Base-by-base conservation (phyloP, 192 early-diverging fungal species). In the Podila epigama region DNA sequence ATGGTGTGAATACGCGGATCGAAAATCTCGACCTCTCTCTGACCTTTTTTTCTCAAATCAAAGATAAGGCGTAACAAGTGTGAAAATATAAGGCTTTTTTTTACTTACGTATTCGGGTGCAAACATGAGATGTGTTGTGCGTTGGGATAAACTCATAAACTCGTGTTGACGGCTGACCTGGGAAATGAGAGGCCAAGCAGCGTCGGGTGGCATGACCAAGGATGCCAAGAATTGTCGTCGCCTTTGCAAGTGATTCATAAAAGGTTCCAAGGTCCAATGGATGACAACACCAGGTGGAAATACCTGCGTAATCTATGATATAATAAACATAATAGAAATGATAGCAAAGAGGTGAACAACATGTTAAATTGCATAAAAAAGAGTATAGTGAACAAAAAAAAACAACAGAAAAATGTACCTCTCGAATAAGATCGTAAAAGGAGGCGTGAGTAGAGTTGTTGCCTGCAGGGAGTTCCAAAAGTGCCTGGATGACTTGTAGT, bases 131-230 rank as follows among this genome's bases (percentile, higher is more conserved):
- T 82, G 82, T 28, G 72, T 83, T 22, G 79, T 81, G 28, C 83
- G 56, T 39, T 81, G 82, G 3, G 81, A 80, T 39, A 85, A 66
- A 34, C 82, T 81, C 34, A 81, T 81, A 55, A 79, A 83, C 58
- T 86, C 81, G 51, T 88, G 80, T 54, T 82, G 70, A 37, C 83
- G 83, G 39, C 85, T 89, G 53, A 90, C 82, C 62, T 91, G 89
- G n/a, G 90, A 90, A 28, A 93, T 91, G 41, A 93, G 68, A 53
- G 90, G 90, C 92, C 92, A 93, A 6, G 90, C 90, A 3, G 89
- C 89, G 71, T 93, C 92, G 33, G 87, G 87, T 25, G 87, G 85
- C 79, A 89, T 89, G 69, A 85, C 81, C 32, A 89, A 69, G 20
- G 81, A 79, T 1, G 82, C 79, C 22, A 89, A 61, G 44, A 81